Evolutionary conservation across 1,284 basidiomycete genomes (phyloP), one percentile per base, ranked within the genome.

Genomic region (Peniophora sp.): DNA sequence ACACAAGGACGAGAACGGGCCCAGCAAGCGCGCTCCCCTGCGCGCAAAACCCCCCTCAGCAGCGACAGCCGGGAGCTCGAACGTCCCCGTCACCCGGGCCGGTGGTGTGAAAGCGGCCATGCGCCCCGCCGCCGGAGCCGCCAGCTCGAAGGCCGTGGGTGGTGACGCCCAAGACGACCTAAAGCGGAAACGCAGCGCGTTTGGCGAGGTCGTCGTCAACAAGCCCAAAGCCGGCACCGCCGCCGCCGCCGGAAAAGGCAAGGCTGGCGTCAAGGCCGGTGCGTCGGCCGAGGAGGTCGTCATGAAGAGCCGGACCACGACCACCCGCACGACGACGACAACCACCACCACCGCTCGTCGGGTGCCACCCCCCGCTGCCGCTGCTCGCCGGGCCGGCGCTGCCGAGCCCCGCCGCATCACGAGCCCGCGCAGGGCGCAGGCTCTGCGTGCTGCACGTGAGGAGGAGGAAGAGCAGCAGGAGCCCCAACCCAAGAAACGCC

Each of bases 181-280:
- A 14, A 89, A 89, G 67, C 75, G 85, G 54, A 88, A 89, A 64
- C 81, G 87, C 47, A 83, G 86, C 52, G 83, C 84, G 3, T 69
- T 88, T 24, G 82, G 80, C 27, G 85, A 88, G 64, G 79, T 86
- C 54, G 59, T 57, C 37, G 61, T 62, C 50, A 67, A 75, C 57
- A 73, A 72, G 57, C 55, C 60, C 49, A 60, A 60, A 49, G 47
- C 53, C 23, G 62, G 60, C 3, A 62, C 61, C 51, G 61, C 60
- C 3, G 56, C 52, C 24, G 54, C 58, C 22, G 59, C 59, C 39
- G 57, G 60, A 36, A 81, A 79, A 64, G 70, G 65, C 24, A 78
- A 76, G 58, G 64, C 57, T 48, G 73, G 72, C 60, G 73, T 74
- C 52, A 65, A 61, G 22, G 60, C 51, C 1, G 20, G 32, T 1